Conservation (phyloP, 805 yeast genomes). For the Suhomyces prunicola region DNA sequence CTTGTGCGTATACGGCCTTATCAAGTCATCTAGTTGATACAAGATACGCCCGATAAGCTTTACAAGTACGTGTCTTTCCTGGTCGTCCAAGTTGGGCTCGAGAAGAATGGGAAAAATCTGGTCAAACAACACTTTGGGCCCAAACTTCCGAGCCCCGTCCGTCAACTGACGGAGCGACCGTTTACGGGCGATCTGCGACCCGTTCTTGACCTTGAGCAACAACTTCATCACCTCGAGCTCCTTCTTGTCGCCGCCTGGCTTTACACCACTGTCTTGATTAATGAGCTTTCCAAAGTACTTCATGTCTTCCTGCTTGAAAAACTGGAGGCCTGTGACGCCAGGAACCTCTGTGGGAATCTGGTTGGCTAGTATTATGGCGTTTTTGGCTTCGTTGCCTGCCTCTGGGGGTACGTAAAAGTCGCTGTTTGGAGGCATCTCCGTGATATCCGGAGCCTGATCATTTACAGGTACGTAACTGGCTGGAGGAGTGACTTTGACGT, state of each 20-base stretch:
- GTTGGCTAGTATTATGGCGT: conserved; percentile 20
- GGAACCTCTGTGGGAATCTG: conserved; percentile 55
- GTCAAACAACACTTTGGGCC: conserved; percentile 66
- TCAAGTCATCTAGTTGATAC: conserved; percentile 58
- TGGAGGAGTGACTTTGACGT: conserved; percentile 44
- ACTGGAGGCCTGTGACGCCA: conserved; percentile 62
- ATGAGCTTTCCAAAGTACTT: conserved; percentile 63
- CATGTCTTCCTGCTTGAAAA: conserved; percentile 68
- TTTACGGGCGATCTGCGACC: conserved; percentile 66
- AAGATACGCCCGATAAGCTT: conserved; percentile 71
- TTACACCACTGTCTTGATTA: conserved; percentile 26
- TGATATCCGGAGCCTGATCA: conserved; percentile 32
- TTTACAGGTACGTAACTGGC: conserved; percentile 35
- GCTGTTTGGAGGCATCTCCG: conserved; percentile 11
- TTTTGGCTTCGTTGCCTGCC: conserved; percentile 22
- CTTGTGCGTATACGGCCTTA: conserved; percentile 71
- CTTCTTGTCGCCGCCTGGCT: conserved; percentile 49
- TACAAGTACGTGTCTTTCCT: conserved; percentile 78
- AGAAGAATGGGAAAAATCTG: conserved; percentile 72
- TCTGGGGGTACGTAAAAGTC: conserved; percentile 55
- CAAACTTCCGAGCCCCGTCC: conserved; percentile 60
- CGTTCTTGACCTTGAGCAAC: conserved; percentile 73
- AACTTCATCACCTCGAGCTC: conserved; percentile 62
- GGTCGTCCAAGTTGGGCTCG: conserved; percentile 71
- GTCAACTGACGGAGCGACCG: conserved; percentile 63